Evolutionary conservation across 176 grass and related monocot species (phyloP), one percentile per base, ranked within the genome.

Genomic region (Raddia guianensis): DNA sequence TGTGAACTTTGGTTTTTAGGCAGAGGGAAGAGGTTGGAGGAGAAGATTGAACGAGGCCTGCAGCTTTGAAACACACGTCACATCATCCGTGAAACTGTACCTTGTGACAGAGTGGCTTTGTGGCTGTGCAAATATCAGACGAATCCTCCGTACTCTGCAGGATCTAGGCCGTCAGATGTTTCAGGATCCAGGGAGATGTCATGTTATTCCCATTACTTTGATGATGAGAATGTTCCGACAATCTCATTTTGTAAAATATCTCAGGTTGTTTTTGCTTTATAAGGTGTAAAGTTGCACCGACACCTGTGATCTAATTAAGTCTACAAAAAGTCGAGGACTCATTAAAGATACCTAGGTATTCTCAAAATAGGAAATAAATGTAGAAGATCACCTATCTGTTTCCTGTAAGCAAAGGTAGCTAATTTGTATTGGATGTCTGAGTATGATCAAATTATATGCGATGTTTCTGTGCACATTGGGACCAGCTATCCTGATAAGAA

Each of bases 61-160:
- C 14, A 63, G 46, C 14, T 48, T 43, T 49, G 59, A 73, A 18
- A 0, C n/a, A 35, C 57, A 40, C 63, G 13, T 27, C 54, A 59
- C 68, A 6, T 21, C 62, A 75, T 75, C 71, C 71, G 34, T 81
- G 84, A 82, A 13, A 70, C 14, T 9, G 32, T 4, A 18, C 57
- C 32, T 27, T 27, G 65, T 19, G 53, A 33, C 42, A 34, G 20
- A 76, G 40, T 33, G 6, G 35, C 3, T 21, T 21, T 68, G 49
- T 18, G 69, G 44, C 70, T 37, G 49, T 18, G 1, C 18, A 54
- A 37, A 54, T 40, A 50, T 27, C 45, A 21, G 45, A 42, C 27
- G 53, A 59, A 77, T 70, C 65, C 21, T 63, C 66, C 18, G 55
- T 54, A 34, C n/a, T 5, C 13, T 76, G 21, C 63, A 20, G 57